Conservation (phyloP, 2,329 filamentous ascomycete species). For the Ophiostoma sp. region DNA sequence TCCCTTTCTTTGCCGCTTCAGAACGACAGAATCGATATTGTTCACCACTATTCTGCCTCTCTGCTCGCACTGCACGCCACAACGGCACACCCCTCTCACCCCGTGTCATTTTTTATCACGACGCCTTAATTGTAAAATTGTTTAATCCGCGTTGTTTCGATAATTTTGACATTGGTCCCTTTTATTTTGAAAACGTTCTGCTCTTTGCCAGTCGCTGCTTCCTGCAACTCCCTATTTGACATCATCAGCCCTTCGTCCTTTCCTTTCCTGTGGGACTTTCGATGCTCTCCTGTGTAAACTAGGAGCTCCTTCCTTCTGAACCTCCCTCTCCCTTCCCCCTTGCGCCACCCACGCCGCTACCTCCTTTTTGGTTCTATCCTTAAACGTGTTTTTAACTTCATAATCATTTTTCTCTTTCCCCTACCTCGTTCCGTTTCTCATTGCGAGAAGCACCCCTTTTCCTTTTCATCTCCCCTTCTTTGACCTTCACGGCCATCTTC, state of each 20-base stretch:
- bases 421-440: constrained; percentile 4
- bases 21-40: background rate
- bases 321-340: constrained; percentile 17
- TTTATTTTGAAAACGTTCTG: background rate
- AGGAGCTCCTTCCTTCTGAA: constrained; percentile 24
- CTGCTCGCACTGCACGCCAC: constrained; percentile 4
- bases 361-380: constrained; percentile 26
- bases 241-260: constrained; percentile 7
- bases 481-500: constrained; percentile 14
- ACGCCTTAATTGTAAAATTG: background rate
- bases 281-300: constrained; percentile 15
- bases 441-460: constrained; percentile 23
- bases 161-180: background rate
- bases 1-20: background rate
- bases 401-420: constrained; percentile 11
- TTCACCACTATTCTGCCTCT: background rate
- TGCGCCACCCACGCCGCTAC: constrained; percentile 24
- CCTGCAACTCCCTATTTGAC: constrained; percentile 8
- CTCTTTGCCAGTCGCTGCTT: background rate
- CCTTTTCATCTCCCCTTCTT: background rate
- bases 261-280: constrained; percentile 13
- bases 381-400: constrained; percentile 27
- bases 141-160: background rate
- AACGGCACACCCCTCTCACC: background rate
- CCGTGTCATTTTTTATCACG: constrained; percentile 6